Base-by-base conservation (phyloP, 2,329 filamentous ascomycete species). In the Zopfia rhizophila region DNA sequence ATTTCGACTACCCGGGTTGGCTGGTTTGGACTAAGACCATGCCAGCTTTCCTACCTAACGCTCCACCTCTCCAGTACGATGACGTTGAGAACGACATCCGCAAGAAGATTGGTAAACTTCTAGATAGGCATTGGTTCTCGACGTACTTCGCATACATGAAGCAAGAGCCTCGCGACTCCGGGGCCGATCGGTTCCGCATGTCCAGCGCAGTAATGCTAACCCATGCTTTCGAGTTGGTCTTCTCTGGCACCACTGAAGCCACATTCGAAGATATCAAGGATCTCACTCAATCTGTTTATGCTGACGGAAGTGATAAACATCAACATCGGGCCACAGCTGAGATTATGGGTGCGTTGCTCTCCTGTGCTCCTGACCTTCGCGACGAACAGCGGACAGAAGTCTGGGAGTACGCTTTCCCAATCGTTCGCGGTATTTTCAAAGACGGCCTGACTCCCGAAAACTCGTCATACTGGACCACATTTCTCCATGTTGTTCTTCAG, bases 391-490 rank as follows among this genome's bases (percentile, higher is more conserved):
- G 91, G 32, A 83, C 88, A 45, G 79, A 84, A 57, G 83, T 95
- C 1, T 99, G 94, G 94, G 84, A 83, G 37, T 97, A 94, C 68
- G 90, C 89, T 3, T 91, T 96, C 57, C 93, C 94, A 0, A 88
- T 96, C 65, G 82, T 99, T 56, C 82, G 91, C 17, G 83, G 86
- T 56, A 87, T 97, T 51, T 91, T 97, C 66, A 85, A 86, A n/a
- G 92, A 97, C 59, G 91, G 90, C 27, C 72, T 99, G 54, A 99
- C 92, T 0, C 94, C 94, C 0, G 94, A 99, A 65, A 99, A 97
- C 65, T 84, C 91, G 22, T 84, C 86, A 8, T 99, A 99, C 73
- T 99, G 94, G 94, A 88, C 90, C 45, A 94, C 91, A 0, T 97
- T 95, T 67, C 79, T 99, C 31, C 93, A 97, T 65, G 84, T 97